Conservation (phyloP, 345 rosid genomes). For the Ceriops tagal region DNA sequence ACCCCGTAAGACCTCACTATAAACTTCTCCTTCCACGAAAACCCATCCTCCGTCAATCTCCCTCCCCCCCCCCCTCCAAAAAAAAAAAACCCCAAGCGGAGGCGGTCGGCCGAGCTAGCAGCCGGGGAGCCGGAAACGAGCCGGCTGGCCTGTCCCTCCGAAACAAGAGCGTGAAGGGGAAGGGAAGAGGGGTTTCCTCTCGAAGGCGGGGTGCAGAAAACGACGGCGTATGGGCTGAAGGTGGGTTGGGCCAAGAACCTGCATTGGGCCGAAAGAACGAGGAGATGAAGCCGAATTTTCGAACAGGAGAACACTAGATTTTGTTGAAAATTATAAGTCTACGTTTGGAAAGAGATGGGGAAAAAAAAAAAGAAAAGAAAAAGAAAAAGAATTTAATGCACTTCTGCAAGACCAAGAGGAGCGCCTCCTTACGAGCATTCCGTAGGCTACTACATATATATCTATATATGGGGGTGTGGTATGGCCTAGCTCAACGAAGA, state of each 20-base stretch:
- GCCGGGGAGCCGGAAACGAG: conserved; percentile 26
- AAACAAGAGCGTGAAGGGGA: conserved; percentile 25
- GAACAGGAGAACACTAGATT: too few relatives aligned
- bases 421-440: too few relatives aligned
- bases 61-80: not conserved
- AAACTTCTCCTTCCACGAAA: conserved; percentile 79
- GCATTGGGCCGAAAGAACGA: conserved; percentile 17
- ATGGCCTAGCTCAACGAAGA: too few relatives aligned
- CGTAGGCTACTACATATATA: too few relatives aligned
- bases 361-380: too few relatives aligned
- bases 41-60: conserved; percentile 63
- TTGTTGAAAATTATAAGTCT: too few relatives aligned
- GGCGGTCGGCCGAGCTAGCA: conserved; percentile 47
- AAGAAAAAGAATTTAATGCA: too few relatives aligned
- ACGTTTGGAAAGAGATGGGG: too few relatives aligned
- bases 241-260: conserved; percentile 23
- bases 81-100: conserved; percentile 31
- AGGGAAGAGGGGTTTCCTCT: conserved; percentile 18
- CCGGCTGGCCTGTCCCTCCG: conserved; percentile 17
- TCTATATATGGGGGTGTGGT: too few relatives aligned
- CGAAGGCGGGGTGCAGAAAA: conserved; percentile 15
- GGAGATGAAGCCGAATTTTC: too few relatives aligned
- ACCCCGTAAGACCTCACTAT: conserved; percentile 43
- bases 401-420: too few relatives aligned
- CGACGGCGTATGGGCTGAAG: conserved; percentile 14